Percentiles rank a stretch among this genome's conserved stretches.
Conservation (phyloP, 1,284 basidiomycete genomes). For the Sanguinoderma infundibulare region DNA sequence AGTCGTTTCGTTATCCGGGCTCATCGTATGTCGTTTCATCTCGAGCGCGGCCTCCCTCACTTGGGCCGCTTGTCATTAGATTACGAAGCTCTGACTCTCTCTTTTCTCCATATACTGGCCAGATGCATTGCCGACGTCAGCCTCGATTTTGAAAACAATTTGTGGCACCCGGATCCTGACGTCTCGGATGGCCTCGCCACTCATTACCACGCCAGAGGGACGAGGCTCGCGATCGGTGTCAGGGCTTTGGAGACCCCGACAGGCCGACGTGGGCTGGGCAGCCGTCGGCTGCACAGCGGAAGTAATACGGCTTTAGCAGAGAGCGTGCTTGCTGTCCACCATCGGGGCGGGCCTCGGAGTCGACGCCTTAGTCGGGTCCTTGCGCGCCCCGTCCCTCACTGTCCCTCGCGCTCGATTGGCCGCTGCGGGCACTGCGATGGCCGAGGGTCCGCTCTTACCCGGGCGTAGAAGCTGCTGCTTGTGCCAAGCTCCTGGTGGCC, state of each 20-base stretch:
- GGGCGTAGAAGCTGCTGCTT: slow-evolving; percentile 3
- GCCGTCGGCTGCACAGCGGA: not conserved
- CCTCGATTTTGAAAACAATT: not conserved
- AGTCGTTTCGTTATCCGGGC: not conserved
- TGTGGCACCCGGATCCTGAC: not conserved
- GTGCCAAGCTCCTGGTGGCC: not conserved
- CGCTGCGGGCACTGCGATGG: not conserved
- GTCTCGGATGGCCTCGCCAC: not conserved
- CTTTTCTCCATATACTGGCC: not conserved
- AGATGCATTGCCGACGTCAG: not conserved
- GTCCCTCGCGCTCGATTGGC: not conserved
- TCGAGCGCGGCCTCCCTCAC: no score
- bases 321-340: not conserved
- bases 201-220: not conserved
- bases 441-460: slow-evolving; percentile 12
- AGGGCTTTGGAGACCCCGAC: not conserved
- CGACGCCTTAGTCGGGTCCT: slow-evolving; percentile 9
- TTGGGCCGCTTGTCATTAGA: no score
- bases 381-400: not conserved
- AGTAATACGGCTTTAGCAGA: not conserved
- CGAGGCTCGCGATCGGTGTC: not conserved
- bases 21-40: not conserved
- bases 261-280: not conserved
- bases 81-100: not conserved
- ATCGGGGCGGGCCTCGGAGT: not conserved